These are phyloP conservation scores for Pichia sp. DNA, from an alignment of 1,139 yeast species.

Conservation along the genomic window DNA sequence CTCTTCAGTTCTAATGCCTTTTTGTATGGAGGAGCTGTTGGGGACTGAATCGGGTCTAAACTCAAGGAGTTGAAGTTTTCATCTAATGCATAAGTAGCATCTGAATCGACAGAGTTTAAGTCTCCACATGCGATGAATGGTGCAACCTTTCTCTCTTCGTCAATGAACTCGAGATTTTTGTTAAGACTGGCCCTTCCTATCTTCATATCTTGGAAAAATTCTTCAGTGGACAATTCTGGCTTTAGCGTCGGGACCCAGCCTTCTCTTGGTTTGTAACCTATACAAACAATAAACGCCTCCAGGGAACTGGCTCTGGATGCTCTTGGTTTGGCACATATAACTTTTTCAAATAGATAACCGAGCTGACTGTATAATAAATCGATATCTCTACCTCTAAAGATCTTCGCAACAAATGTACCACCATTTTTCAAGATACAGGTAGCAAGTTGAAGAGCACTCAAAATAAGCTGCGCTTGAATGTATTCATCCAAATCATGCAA, in stretches of 20 bases:
- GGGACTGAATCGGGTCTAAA: conserved; percentile 87
- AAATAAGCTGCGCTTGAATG: conserved; percentile 87
- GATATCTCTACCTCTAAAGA: conserved; percentile 91
- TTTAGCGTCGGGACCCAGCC: conserved; percentile 73
- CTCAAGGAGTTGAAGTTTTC: conserved; percentile 38
- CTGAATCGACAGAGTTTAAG: conserved; percentile 79
- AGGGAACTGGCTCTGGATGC: conserved; percentile 90
- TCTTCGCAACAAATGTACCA: conserved; percentile 92
- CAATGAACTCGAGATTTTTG: conserved; percentile 37
- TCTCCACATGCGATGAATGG: conserved; percentile 95
- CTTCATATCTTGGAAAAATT: conserved; percentile 59
- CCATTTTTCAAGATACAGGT: conserved; percentile 84
- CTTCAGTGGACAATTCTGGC: conserved; percentile 60
- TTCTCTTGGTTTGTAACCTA: conserved; percentile 74
- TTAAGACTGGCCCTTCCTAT: conserved; percentile 49
- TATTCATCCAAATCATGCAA: conserved; percentile 94
- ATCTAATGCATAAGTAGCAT: conserved; percentile 82
- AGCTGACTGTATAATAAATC: conserved; percentile 87
- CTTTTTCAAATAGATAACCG: conserved; percentile 76
- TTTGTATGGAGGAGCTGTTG: conserved; percentile 96
- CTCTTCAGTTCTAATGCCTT: conserved; percentile 85
- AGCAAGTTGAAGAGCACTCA: conserved; percentile 86
- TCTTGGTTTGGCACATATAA: conserved; percentile 92
- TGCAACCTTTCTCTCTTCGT: conserved; percentile 70
- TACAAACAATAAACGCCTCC: conserved; percentile 90